Evolutionary conservation across 164 flowering plant genomes (phyloP).

Genomic region (Cinnamomum micranthum): DNA sequence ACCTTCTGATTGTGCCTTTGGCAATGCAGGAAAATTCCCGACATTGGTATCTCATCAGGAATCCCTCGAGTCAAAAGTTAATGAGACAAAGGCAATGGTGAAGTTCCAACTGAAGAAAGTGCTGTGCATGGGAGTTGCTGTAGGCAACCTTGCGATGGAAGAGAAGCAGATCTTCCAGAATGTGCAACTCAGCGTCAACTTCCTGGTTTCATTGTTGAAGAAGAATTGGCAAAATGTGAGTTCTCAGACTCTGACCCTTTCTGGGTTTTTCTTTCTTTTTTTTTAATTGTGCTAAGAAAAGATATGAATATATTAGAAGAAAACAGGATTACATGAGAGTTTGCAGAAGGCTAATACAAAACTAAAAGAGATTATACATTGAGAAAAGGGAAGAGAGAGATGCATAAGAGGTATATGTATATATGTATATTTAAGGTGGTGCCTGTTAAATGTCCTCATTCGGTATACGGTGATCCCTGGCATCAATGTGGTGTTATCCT

Average conservation of each 20-base stretch:
- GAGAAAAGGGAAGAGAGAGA: too few relatives aligned
- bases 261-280: background rate
- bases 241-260: conserved; percentile 1
- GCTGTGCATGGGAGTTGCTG: conserved; percentile 86
- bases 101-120: conserved; percentile 82
- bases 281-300: background rate
- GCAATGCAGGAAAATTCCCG: conserved; percentile 66
- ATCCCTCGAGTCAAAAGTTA: conserved; percentile 61
- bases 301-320: too few relatives aligned
- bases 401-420: background rate
- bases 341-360: too few relatives aligned
- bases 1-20: background rate
- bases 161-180: conserved; percentile 82
- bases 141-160: conserved; percentile 66
- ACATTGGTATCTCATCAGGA: conserved; percentile 74
- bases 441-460: too few relatives aligned
- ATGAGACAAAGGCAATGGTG: conserved; percentile 67
- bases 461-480: too few relatives aligned
- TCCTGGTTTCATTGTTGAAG: conserved; percentile 66
- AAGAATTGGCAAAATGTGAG: conserved; percentile 87
- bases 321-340: too few relatives aligned
- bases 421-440: background rate
- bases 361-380: too few relatives aligned
- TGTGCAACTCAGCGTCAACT: conserved; percentile 67
- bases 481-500: background rate